Evolutionary conservation across 148 eudicot genomes (phyloP).

Genomic region (Fallopia convolvulus): DNA sequence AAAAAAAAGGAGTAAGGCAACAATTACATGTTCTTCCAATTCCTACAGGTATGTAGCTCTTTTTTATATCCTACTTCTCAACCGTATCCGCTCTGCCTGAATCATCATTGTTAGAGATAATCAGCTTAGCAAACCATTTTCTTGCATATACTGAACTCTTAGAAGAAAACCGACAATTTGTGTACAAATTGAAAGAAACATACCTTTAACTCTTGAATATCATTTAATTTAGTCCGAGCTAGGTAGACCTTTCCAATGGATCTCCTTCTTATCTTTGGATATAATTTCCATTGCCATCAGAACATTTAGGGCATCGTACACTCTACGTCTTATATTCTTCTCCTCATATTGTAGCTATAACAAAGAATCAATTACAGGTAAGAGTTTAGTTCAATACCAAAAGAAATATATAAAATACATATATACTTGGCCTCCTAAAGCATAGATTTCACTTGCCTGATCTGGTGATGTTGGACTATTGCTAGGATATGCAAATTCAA

Average conservation of each 20-base stretch:
- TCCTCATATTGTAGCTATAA: constrained; percentile 18
- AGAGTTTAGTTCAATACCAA: constrained; percentile 20
- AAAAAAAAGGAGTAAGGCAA: neutral
- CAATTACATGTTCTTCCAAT: constrained; percentile 47
- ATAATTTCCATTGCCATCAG: constrained; percentile 54
- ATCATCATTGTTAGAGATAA: neutral
- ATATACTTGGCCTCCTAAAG: neutral
- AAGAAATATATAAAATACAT: neutral
- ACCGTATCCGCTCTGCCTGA: constrained; percentile 45
- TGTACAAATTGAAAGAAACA: constrained; percentile 12
- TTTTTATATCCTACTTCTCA: constrained; percentile 63
- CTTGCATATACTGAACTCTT: no score
- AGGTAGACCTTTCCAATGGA: constrained; percentile 48
- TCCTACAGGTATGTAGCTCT: constrained; percentile 77
- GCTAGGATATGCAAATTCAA: constrained; percentile 21
- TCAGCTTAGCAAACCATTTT: no score
- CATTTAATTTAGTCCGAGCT: constrained; percentile 23
- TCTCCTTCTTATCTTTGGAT: constrained; percentile 45
- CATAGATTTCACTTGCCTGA: neutral
- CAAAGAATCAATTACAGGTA: neutral
- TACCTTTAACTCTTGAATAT: constrained; percentile 40
- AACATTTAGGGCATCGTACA: constrained; percentile 55
- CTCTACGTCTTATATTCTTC: constrained; percentile 47
- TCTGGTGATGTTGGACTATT: constrained; percentile 12
- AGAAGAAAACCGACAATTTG: neutral